Conservation (phyloP, 352 stramenopile genomes). For the Phytophthora aleatoria region DNA sequence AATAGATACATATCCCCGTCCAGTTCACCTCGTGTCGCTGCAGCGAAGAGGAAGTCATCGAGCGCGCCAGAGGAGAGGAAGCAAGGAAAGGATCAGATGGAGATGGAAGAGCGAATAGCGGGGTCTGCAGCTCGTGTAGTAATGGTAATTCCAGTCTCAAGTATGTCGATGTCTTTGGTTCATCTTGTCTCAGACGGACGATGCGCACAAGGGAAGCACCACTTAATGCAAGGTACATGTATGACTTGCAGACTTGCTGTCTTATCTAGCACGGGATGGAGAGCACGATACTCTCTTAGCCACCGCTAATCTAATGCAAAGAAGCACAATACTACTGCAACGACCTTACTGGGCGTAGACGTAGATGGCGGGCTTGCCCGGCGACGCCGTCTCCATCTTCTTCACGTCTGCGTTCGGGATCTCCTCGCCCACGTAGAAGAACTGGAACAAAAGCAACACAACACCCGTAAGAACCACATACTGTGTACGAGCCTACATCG, state of each 20-base stretch:
- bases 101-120: constrained; percentile 37
- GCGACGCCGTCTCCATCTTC: constrained; percentile 84
- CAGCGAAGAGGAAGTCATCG: constrained; percentile 28
- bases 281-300: constrained; percentile 1
- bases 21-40: constrained; percentile 21
- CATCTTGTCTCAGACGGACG: background rate
- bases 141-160: constrained; percentile 45
- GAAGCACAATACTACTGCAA: constrained; percentile 11
- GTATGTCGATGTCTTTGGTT: constrained; percentile 27
- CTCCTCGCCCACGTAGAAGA: constrained; percentile 79
- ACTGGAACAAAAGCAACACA: constrained; percentile 34
- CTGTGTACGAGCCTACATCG: background rate
- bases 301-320: constrained; percentile 26
- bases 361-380: constrained; percentile 83
- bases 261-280: constrained; percentile 24
- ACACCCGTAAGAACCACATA: constrained; percentile 7
- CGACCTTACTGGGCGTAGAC: constrained; percentile 61
- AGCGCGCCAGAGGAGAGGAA: constrained; percentile 23
- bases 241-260: constrained; percentile 23
- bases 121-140: constrained; percentile 38
- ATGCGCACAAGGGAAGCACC: background rate
- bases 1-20: constrained; percentile 72
- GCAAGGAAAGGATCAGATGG: constrained; percentile 38
- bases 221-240: constrained; percentile 22
- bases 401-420: constrained; percentile 78